phyloP scores from a whole-genome alignment of 176 grass and related monocot genomes.

The Zea mays region DNA sequence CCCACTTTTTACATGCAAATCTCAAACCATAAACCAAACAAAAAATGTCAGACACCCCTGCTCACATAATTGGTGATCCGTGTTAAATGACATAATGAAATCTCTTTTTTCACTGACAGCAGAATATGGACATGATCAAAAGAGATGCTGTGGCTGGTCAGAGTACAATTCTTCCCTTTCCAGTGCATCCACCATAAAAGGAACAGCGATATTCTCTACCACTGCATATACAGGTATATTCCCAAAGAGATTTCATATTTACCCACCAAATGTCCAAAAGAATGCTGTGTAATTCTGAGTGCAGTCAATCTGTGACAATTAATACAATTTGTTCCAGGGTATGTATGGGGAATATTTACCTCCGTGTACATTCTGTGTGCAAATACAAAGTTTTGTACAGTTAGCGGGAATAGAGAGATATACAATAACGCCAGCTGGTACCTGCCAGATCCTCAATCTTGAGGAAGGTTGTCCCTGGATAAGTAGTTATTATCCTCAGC shows the following conservation, averaged over 20 bases:
- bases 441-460: conserved; percentile 37
- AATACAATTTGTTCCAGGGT: conserved; percentile 38
- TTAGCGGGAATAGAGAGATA: conserved; percentile 43
- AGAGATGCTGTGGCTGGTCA: not conserved
- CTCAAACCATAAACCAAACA: conserved; percentile 24
- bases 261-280: conserved; percentile 40
- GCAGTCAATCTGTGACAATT: conserved; percentile 36
- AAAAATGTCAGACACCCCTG: conserved; percentile 7
- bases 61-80: conserved; percentile 9
- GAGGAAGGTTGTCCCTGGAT: conserved; percentile 36
- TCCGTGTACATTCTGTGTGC: conserved; percentile 44
- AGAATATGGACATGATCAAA: conserved; percentile 24
- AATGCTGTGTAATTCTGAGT: conserved; percentile 48
- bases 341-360: conserved; percentile 51
- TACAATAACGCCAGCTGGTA: conserved; percentile 32
- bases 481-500: conserved; percentile 46
- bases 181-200: conserved; percentile 3
- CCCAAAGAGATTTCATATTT: conserved; percentile 5
- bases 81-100: conserved; percentile 22
- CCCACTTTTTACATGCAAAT: conserved; percentile 26
- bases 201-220: conserved; percentile 17
- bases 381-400: conserved; percentile 54
- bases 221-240: conserved; percentile 16
- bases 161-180: conserved; percentile 11
- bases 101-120: not conserved